Conservation (phyloP, 2,329 filamentous ascomycete species). For the Byssoonygena ceratinophila region DNA sequence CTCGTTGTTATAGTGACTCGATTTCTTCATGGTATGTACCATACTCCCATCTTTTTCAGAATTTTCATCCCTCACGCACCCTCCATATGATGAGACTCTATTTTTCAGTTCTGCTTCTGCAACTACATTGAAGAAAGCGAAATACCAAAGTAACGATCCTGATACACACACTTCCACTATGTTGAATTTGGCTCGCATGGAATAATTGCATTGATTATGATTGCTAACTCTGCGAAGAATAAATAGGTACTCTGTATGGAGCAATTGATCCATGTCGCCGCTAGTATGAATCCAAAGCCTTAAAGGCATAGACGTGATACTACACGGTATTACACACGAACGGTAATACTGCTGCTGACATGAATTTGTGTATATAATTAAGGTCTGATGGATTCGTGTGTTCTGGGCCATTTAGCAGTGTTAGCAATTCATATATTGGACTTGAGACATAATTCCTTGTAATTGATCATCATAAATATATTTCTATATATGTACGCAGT, state of each 20-base stretch:
- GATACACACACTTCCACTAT: slow-evolving; percentile 21
- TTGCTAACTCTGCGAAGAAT: neutral
- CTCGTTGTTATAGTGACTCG: neutral
- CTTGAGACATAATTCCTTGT: no score
- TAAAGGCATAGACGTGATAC: no score
- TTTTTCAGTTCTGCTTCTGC: slow-evolving; percentile 55
- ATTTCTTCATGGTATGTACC: neutral
- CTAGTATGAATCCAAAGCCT: no score
- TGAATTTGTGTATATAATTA: no score
- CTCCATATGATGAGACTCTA: slow-evolving; percentile 40
- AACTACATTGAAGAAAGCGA: slow-evolving; percentile 48
- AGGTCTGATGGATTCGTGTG: no score
- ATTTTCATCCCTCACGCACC: slow-evolving; percentile 6
- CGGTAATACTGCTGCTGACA: no score
- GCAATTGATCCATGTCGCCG: no score
- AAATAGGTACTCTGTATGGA: neutral
- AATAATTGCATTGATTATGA: neutral
- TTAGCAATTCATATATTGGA: no score
- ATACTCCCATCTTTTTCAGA: neutral
- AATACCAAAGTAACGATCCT: slow-evolving; percentile 46
- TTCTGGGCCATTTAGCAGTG: no score
- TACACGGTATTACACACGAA: no score
- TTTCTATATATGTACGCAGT: neutral
- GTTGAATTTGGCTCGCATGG: neutral
- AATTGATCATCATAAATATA: no score